Percentiles rank a stretch among this genome's conserved stretches.
These are phyloP conservation scores for Leavenworthia alabamica DNA, from an alignment of 345 rosid genomes.

Conservation along the genomic window DNA sequence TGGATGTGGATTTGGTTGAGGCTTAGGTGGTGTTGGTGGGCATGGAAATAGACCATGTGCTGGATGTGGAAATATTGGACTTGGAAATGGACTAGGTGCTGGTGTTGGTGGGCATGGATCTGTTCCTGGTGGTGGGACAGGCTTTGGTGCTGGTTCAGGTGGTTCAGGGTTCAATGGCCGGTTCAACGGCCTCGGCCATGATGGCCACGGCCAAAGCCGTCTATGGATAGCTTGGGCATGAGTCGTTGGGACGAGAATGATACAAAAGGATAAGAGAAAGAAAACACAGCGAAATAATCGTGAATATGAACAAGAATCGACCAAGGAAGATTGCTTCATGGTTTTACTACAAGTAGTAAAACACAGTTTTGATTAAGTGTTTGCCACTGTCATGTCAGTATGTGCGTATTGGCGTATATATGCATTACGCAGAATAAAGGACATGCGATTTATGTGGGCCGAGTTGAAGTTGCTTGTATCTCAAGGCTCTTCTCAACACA, in stretches of 20 bases:
- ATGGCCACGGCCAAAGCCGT: constrained; percentile 30
- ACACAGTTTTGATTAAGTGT: not conserved
- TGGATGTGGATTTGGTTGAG: constrained; percentile 21
- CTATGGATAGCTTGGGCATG: constrained; percentile 22
- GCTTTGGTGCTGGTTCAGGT: constrained; percentile 15
- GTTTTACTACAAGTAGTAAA: constrained; percentile 14
- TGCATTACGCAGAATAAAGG: constrained; percentile 12
- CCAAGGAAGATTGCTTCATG: constrained; percentile 22
- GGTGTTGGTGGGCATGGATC: constrained; percentile 11
- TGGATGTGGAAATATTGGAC: too few relatives aligned
- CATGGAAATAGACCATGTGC: not conserved
- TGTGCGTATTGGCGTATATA: constrained; percentile 10
- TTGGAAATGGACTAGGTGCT: too few relatives aligned
- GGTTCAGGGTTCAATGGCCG: not conserved
- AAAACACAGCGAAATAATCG: constrained; percentile 4
- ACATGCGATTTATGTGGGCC: constrained; percentile 23
- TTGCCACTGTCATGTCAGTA: constrained; percentile 5
- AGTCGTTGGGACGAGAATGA: constrained; percentile 4
- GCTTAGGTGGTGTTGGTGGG: constrained; percentile 5
- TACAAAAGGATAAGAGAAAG: constrained; percentile 10
- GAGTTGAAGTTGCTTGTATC: constrained; percentile 17
- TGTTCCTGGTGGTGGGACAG: not conserved
- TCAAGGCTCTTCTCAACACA: constrained; percentile 17
- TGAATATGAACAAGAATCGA: constrained; percentile 9
- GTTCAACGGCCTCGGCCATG: constrained; percentile 11